Base-by-base conservation (phyloP, 228 moss, liverwort and hornwort species). In the Sphagnum fallax region DNA sequence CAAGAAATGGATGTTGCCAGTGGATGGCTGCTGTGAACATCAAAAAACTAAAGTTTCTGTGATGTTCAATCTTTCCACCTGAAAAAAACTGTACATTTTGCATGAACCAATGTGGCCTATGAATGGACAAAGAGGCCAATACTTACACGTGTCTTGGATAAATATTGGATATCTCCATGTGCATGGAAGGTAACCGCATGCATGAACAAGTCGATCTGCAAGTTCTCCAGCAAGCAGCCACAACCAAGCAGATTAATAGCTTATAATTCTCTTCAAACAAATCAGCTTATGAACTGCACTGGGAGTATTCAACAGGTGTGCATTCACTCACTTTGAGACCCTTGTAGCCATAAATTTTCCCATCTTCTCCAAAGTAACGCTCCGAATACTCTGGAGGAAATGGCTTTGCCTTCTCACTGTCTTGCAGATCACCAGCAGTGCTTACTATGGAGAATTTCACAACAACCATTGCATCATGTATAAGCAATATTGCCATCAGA, bases 121-220 rank as follows among this genome's bases (percentile, higher is more conserved):
- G 32, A 32, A 32, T 32, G 32, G 32, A 32, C 32, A 32, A 32
- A 32, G 32, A 32, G 2, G 2, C 2, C 2, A 0, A 32, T 32
- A 61, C 75, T 51, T 81, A 87, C 79, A 76, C 66, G 74, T 58
- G 88, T 69, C 84, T 90, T 92, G 47, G 76, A 50, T 52, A 87
- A 80, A 50, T 85, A 95, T n/a, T 84, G 87, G 65, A 92, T 86
- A 55, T 86, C 77, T 16, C 82, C 89, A 67, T 86, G 86, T 50
- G 89, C 84, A 74, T 89, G 75, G 47, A 90, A 86, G n/a, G 92
- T 83, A 52, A 87, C 78, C 53, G 90, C 72, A 66, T 95, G 95
- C 69, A 95, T 75, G 89, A 90, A 95, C 71, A 95, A 78, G 64
- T 95, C 88, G 77, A 95, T 85, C 95, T 95, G 90, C 87, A 77